Evolutionary conservation across 73 alveolate species (phyloP).

Genomic region (Tetrahymena thermophila): DNA sequence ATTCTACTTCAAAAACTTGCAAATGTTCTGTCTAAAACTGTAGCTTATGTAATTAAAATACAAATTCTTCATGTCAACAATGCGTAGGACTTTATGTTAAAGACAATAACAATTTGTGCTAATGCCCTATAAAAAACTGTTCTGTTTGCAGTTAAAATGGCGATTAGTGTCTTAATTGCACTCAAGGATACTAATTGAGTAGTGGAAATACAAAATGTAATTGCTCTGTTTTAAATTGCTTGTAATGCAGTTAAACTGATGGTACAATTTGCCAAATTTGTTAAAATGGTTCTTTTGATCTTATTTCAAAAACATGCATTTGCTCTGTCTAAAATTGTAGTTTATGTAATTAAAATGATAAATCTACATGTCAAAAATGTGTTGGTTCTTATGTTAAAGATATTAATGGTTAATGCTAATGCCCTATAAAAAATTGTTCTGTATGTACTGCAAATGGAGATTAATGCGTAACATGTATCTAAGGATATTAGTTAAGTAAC

Average conservation of each 20-base stretch:
- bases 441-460: neutral
- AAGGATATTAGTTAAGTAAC: neutral
- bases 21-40: neutral
- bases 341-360: neutral
- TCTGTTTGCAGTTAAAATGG: too few species aligned
- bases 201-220: too few species aligned
- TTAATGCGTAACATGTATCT: neutral
- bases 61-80: too few species aligned
- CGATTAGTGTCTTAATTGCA: too few species aligned
- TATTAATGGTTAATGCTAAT: neutral
- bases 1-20: neutral
- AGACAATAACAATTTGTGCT: too few species aligned
- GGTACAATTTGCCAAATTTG: neutral
- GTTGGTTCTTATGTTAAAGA: neutral
- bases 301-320: neutral
- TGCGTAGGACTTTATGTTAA: too few species aligned
- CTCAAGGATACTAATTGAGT: too few species aligned
- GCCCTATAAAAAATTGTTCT: neutral
- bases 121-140: too few species aligned
- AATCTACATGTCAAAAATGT: neutral
- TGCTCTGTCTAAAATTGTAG: neutral
- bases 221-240: neutral
- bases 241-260: neutral
- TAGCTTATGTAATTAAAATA: neutral
- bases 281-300: neutral